These are phyloP conservation scores for Lithospermum erythrorhizon DNA, from an alignment of 257 asterid species.

Conservation along the genomic window DNA sequence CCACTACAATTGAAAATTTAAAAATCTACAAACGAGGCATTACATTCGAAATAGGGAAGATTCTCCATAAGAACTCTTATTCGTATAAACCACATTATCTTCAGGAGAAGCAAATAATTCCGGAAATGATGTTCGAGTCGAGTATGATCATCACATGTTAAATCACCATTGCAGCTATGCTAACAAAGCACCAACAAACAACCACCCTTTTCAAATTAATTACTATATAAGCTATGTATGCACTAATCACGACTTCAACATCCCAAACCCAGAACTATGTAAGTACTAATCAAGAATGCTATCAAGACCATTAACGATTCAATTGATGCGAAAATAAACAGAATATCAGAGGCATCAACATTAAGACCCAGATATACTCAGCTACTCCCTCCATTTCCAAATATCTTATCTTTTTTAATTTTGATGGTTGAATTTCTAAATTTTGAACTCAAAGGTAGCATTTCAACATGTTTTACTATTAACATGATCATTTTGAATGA, in stretches of 20 bases:
- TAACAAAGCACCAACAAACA: not conserved
- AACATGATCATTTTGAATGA: no score
- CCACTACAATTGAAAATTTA: not conserved
- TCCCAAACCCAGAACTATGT: not conserved
- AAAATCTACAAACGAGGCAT: not conserved
- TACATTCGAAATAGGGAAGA: not conserved
- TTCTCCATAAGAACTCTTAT: not conserved
- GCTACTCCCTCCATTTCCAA: no score
- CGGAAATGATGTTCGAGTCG: not conserved
- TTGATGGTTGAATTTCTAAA: no score
- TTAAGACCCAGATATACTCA: no score
- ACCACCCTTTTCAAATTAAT: no score
- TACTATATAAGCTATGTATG: no score
- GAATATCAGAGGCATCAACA: no score
- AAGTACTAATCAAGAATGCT: not conserved
- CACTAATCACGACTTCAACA: no score
- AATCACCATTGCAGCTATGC: not conserved
- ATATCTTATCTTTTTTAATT: no score
- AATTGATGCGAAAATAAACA: no score
- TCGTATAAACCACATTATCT: not conserved
- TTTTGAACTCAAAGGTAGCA: no score
- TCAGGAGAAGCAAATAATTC: not conserved
- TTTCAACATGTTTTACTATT: no score
- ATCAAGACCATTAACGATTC: not conserved
- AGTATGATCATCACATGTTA: not conserved